phyloP scores from a whole-genome alignment of 2,329 filamentous ascomycete species.

The Cladosporium sp. region DNA sequence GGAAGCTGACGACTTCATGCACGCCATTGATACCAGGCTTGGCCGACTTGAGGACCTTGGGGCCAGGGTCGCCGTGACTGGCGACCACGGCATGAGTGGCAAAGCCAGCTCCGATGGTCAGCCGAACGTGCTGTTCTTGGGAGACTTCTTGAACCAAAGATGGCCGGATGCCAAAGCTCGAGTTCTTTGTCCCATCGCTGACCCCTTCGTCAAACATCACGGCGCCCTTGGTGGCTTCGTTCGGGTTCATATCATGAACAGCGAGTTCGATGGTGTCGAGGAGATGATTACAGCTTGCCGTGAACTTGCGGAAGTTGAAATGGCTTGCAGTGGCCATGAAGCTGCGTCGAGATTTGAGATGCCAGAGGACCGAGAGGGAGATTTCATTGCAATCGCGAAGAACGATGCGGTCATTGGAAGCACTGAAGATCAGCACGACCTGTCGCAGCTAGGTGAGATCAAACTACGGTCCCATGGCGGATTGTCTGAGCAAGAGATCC shows the following conservation, averaged over 20 bases:
- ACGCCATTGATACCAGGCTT: conserved; percentile 32
- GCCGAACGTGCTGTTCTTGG: conserved; percentile 39
- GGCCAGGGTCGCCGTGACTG: conserved; percentile 38
- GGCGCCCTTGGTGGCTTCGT: conserved; percentile 42
- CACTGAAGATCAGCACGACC: conserved; percentile 33
- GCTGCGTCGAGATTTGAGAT: conserved; percentile 36
- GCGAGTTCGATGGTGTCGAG: conserved; percentile 17
- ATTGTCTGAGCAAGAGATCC: conserved; percentile 37
- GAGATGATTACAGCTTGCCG: conserved; percentile 30
- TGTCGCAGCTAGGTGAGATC: conserved; percentile 32
- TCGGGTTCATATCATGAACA: conserved; percentile 34
- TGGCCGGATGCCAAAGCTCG: conserved; percentile 31
- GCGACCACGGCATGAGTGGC: conserved; percentile 43
- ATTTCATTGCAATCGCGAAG: conserved; percentile 38
- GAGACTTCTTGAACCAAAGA: conserved; percentile 34
- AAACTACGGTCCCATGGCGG: conserved; percentile 41
- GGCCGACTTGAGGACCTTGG: conserved; percentile 33
- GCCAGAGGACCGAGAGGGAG: conserved; percentile 39
- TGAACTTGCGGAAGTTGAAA: conserved; percentile 32
- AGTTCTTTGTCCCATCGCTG: conserved; percentile 44
- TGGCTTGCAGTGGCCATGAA: conserved; percentile 29
- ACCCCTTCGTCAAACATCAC: conserved; percentile 43
- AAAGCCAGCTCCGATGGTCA: conserved; percentile 34
- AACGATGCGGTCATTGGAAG: conserved; percentile 37
- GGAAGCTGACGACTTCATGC: conserved; percentile 38